Evolutionary conservation across 768 basidiomycete species (phyloP), one percentile per base, ranked within the genome.

Genomic region (Boletales sp.): DNA sequence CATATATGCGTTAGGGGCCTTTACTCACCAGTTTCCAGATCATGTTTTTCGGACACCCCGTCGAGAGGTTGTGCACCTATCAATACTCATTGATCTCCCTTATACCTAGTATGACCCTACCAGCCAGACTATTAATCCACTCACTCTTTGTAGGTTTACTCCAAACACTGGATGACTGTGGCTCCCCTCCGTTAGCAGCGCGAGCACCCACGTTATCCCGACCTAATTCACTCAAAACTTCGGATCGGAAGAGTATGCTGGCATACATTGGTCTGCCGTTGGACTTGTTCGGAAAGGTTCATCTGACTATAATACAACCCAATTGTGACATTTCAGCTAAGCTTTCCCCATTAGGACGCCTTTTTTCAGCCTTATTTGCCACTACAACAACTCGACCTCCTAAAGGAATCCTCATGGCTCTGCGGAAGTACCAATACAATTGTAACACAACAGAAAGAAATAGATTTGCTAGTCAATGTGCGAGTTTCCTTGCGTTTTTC

Each of bases 361-460:
- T 94, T 98, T 72, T 99, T 99, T 72, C 96, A 99, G 66, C 96
- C 96, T 2, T 99, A 98, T 65, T 73, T 98, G 12, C 95, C 96
- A 0, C 69, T 99, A 2, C 96, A 99, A 67, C 94, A 99, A 69
- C 74, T 96, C 7, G 94, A 97, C 54, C 82, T 92, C 70, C 70
- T 96, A 30, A 84, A 79, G 60, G 82, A 85, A 30, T 87, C 88
- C 8, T 74, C 78, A 34, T 99, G 90, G 87, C 76, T 99, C 18
- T 92, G 90, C 59, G 90, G 90, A n/a, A 91, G 90, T 56, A 98
- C 95, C 5, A 99, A 99, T 65, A 81, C 86, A 14, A 97, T 98
- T 57, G 87, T 98, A 33, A 90, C 92, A 9, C 90, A 94, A 53
- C 93, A 96, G 68, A 84, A 83, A 59, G 92, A 94, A 55, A 83